These are phyloP conservation scores for Cladosporium sp. DNA, from an alignment of 2,329 filamentous ascomycete species.

Conservation along the genomic window DNA sequence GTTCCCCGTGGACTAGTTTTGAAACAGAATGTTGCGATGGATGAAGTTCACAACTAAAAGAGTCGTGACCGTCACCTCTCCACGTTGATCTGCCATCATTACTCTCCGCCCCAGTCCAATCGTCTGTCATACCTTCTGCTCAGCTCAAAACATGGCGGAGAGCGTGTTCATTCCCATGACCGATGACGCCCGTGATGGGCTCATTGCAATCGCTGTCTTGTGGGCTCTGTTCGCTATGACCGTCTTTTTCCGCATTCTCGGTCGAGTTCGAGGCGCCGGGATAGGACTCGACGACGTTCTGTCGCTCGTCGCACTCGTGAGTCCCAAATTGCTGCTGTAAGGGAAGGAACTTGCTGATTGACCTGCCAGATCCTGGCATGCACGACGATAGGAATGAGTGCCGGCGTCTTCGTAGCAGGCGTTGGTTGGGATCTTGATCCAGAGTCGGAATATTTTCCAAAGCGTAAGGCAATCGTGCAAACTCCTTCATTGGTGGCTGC, in stretches of 20 bases:
- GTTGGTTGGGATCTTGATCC: slow-evolving; percentile 4
- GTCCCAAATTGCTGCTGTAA: too few relatives aligned
- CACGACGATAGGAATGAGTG: slow-evolving; percentile 7
- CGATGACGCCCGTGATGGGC: not conserved
- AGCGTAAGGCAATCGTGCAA: not conserved
- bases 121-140: not conserved
- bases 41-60: too few relatives aligned
- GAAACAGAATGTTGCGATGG: too few relatives aligned
- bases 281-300: slow-evolving; percentile 6
- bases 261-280: slow-evolving; percentile 6
- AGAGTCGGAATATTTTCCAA: not conserved
- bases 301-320: slow-evolving; percentile 6
- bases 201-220: not conserved
- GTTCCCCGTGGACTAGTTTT: too few relatives aligned
- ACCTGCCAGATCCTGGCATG: not conserved
- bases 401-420: not conserved
- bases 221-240: not conserved
- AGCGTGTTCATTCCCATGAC: slow-evolving; percentile 1
- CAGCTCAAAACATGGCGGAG: not conserved
- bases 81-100: too few relatives aligned
- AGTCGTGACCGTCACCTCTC: too few relatives aligned
- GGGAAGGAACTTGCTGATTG: too few relatives aligned
- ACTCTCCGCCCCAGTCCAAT: too few relatives aligned
- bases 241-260: not conserved
- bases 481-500: too few relatives aligned